Evolutionary conservation across 176 grass and related monocot species (phyloP).

Genomic region (Triticum urartu): DNA sequence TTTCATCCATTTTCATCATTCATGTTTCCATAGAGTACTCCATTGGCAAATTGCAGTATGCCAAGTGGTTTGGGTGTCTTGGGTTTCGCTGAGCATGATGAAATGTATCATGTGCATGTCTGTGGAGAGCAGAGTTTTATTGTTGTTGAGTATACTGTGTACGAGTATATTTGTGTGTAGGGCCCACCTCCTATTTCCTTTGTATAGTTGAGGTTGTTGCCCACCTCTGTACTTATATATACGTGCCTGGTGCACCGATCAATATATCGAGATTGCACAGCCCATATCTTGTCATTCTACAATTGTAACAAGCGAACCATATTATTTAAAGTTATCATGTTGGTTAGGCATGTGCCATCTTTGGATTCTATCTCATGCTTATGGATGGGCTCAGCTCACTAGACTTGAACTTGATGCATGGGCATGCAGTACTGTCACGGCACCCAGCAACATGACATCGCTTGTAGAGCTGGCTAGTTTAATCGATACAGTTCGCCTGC

Average conservation of each 20-base stretch:
- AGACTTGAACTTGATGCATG: neutral
- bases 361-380: neutral
- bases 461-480: neutral
- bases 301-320: neutral
- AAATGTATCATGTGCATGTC: neutral
- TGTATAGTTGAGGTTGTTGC: too few relatives aligned
- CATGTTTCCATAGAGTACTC: neutral
- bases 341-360: neutral
- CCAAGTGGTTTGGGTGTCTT: neutral
- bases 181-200: too few relatives aligned
- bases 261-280: too few relatives aligned
- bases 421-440: neutral
- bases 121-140: neutral
- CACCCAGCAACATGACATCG: neutral
- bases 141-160: neutral
- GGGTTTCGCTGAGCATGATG: neutral
- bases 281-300: too few relatives aligned
- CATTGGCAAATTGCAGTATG: neutral
- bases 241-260: too few relatives aligned
- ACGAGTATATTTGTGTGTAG: too few relatives aligned
- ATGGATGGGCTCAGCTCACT: neutral
- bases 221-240: too few relatives aligned
- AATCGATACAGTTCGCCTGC: neutral
- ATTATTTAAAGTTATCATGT: constrained; percentile 8
- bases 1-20: neutral